Evolutionary conservation across 1,139 yeast genomes (phyloP), one percentile per base, ranked within the genome.

Genomic region (Citeromyces siamensis): DNA sequence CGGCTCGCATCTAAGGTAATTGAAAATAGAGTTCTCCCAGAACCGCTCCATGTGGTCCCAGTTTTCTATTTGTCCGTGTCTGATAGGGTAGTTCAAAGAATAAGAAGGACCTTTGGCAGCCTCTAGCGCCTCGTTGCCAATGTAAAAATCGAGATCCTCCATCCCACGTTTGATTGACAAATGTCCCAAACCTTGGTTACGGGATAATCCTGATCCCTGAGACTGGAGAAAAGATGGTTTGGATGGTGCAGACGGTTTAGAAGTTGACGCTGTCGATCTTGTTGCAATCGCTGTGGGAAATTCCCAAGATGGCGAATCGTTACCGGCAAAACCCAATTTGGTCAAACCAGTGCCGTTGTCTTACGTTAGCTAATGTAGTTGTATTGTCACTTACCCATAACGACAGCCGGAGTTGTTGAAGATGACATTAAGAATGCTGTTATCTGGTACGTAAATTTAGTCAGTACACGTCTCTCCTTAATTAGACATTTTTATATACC

Each of bases 11-110:
- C 96, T 75, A 51, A 90, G 70, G 57, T 90, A 90, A 61, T 90
- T 88, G 66, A 90, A 90, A 52, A 90, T 88, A 33, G 95, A 84
- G 52, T 83, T 83, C 56, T 90, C 97, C 99, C 99, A 90, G 59
- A 86, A 88, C 55, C 98, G 71, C 59, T 90, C 99, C 99, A 90
- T 90, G 56, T 90, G 96, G 62, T 93, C 98, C 99, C 99, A 90
- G 56, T 90, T 86, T 58, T 90, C 98, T 46, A 90, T 80, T 62
- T 90, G 98, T 17, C 99, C 99, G 53, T 90, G 98, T 57, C 84
- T 81, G 45, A 90, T 85, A 13, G 99, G 99, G 52, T 90, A 90
- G 44, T 76, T 75, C 43, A 93, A 66, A 33, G 90, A 82, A 58
- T 90, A 93, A 37, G 85, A 80, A 16, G 94, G 86, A 3, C 95